These are phyloP conservation scores for Lophiostoma macrostomum DNA, from an alignment of 495 filamentous ascomycete species.

Conservation along the genomic window DNA sequence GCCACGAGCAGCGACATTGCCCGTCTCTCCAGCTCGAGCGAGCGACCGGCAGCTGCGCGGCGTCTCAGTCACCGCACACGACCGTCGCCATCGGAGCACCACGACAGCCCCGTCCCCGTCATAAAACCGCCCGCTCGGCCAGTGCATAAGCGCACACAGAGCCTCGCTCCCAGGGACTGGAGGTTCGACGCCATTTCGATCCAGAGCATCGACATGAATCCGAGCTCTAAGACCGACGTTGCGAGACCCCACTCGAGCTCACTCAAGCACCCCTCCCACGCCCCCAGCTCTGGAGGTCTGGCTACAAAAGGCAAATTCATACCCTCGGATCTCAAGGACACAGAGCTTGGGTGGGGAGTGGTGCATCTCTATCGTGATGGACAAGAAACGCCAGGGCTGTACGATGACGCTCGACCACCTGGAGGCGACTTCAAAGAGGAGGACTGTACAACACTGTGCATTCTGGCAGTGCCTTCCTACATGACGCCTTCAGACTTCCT, in stretches of 20 bases:
- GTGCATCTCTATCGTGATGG: conserved; percentile 91
- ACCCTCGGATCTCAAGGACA: conserved; percentile 68
- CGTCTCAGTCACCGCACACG: conserved; percentile 23
- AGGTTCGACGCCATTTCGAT: conserved; percentile 62
- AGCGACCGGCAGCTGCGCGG: conserved; percentile 5
- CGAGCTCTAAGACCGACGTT: conserved; percentile 27
- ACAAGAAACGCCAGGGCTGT: conserved; percentile 63
- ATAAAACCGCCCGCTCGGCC: conserved; percentile 9
- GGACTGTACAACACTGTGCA: conserved; percentile 85
- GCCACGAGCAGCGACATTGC: conserved; percentile 20
- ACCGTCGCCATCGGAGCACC: conserved; percentile 22
- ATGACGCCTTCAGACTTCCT: conserved; percentile 87
- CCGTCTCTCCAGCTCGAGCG: conserved; percentile 2
- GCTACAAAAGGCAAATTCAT: conserved; percentile 77
- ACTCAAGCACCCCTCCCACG: conserved; percentile 26
- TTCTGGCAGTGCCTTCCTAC: conserved; percentile 91
- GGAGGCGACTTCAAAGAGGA: conserved; percentile 47
- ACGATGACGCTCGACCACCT: conserved; percentile 37
- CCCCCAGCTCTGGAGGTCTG: conserved; percentile 48
- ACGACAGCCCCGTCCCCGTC: conserved; percentile 30
- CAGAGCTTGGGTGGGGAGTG: conserved; percentile 85
- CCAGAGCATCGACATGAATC: conserved; percentile 58
- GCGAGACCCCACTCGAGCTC: conserved; percentile 29
- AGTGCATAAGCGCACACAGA: conserved; percentile 15
- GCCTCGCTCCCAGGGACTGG: conserved; percentile 51